Conservation (phyloP, 768 basidiomycete species). For the Lentinula detonsa region DNA sequence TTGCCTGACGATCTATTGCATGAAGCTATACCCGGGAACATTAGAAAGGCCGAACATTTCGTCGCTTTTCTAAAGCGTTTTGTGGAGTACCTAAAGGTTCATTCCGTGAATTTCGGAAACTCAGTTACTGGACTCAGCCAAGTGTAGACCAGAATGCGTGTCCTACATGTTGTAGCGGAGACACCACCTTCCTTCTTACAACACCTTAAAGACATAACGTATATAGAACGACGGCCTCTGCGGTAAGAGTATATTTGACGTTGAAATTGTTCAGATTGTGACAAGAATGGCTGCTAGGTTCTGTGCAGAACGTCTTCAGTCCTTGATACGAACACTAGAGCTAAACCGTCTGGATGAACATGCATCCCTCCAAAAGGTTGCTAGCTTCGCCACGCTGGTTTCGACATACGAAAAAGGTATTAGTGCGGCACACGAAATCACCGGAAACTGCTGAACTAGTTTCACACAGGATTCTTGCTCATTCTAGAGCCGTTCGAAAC, state of each 20-base stretch:
- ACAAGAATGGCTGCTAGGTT: conserved; percentile 49
- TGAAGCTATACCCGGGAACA: conserved; percentile 97
- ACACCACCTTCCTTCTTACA: conserved; percentile 96
- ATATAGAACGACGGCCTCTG: conserved; percentile 90
- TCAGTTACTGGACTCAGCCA: not conserved
- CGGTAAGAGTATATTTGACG: conserved; percentile 49
- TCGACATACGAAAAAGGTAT: conserved; percentile 96
- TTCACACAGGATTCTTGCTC: conserved; percentile 75
- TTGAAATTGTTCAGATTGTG: conserved; percentile 1
- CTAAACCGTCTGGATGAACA: conserved; percentile 88
- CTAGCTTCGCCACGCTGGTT: conserved; percentile 92
- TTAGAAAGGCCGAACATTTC: conserved; percentile 98
- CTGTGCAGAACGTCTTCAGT: conserved; percentile 93
- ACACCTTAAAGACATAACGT: conserved; percentile 98
- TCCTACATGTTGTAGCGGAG: conserved; percentile 98
- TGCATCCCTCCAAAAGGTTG: conserved; percentile 89
- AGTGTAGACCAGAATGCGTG: conserved; percentile 90
- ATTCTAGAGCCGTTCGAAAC: conserved; percentile 99
- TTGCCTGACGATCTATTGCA: conserved; percentile 91
- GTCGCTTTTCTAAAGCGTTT: conserved; percentile 97
- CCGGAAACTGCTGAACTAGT: conserved; percentile 2
- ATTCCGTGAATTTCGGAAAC: not conserved
- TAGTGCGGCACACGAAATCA: not conserved
- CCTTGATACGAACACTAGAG: conserved; percentile 88
- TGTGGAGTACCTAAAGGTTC: conserved; percentile 96